These are phyloP conservation scores for Penicillium fimorum DNA, from an alignment of 495 filamentous ascomycete genomes.

Conservation along the genomic window DNA sequence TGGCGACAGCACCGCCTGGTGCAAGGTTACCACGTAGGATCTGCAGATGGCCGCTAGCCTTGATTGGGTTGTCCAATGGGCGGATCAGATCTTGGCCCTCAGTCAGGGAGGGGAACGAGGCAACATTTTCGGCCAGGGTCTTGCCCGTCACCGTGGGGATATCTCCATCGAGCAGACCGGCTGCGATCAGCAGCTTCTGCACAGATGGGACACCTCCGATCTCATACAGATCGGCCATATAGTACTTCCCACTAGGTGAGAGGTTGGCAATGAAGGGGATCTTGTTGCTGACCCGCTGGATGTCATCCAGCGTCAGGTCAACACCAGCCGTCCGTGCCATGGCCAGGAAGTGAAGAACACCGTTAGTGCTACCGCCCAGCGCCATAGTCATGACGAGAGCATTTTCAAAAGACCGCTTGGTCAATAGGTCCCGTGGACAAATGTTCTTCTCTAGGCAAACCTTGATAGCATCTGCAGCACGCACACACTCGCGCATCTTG, in stretches of 20 bases:
- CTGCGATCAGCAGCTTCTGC: conserved; percentile 85
- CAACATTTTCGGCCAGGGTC: conserved; percentile 85
- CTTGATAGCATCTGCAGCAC: conserved; percentile 81
- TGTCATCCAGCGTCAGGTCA: conserved; percentile 78
- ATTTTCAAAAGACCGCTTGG: conserved; percentile 85
- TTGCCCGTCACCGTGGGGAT: conserved; percentile 91
- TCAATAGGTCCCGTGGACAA: conserved; percentile 78
- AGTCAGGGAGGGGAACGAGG: conserved; percentile 73
- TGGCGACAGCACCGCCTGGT: conserved; percentile 89
- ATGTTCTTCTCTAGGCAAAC: conserved; percentile 86
- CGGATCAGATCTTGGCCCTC: conserved; percentile 85
- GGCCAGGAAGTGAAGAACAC: conserved; percentile 89
- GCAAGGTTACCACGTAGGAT: conserved; percentile 89
- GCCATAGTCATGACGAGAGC: conserved; percentile 92
- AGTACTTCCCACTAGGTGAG: conserved; percentile 81
- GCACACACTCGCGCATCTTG: conserved; percentile 89
- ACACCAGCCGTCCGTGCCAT: conserved; percentile 91
- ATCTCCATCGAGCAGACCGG: conserved; percentile 75
- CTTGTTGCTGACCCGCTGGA: conserved; percentile 83
- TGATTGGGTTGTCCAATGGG: conserved; percentile 79
- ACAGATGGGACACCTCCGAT: conserved; percentile 90
- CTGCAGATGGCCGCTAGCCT: conserved; percentile 82
- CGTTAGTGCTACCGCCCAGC: conserved; percentile 87
- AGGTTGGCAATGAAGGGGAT: conserved; percentile 94
- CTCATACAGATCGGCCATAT: conserved; percentile 94